These are phyloP conservation scores for Leishmania tarentolae DNA, from an alignment of 208 protist species.

Conservation along the genomic window DNA sequence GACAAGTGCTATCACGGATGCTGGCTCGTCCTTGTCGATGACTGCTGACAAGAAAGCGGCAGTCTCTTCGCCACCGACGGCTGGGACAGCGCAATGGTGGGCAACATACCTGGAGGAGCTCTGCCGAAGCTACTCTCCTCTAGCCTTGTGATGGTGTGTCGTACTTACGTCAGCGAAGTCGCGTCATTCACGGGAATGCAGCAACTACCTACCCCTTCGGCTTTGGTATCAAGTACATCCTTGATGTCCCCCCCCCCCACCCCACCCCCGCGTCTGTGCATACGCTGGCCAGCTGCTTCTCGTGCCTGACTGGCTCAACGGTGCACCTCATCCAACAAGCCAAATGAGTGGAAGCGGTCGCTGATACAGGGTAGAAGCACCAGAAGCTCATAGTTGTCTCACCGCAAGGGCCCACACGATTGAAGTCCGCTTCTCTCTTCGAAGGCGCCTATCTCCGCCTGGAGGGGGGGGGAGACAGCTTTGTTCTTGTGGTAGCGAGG, in stretches of 20 bases:
- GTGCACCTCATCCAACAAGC: background rate
- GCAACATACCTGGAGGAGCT: conserved; percentile 23
- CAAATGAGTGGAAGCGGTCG: background rate
- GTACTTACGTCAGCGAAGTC: too few species aligned
- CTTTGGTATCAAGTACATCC: background rate
- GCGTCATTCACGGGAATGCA: background rate
- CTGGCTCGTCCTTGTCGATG: background rate
- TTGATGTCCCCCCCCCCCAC: background rate
- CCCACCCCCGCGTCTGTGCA: background rate
- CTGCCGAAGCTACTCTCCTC: conserved; percentile 21
- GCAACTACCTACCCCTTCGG: background rate
- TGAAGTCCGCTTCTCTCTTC: background rate
- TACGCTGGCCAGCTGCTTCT: background rate
- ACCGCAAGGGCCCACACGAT: background rate
- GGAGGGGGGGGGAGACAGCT: too few species aligned
- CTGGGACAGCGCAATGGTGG: conserved; percentile 31
- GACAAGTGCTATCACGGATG: background rate
- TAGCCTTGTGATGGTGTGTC: background rate
- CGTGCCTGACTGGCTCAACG: background rate
- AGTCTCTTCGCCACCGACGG: background rate
- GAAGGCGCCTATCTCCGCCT: background rate
- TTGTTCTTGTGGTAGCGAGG: background rate
- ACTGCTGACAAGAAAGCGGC: background rate
- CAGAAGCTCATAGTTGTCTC: background rate
- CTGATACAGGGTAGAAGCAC: too few species aligned